Evolutionary conservation across 768 basidiomycete genomes (phyloP), one percentile per base, ranked within the genome.

Genomic region (Tulasnella sp.): DNA sequence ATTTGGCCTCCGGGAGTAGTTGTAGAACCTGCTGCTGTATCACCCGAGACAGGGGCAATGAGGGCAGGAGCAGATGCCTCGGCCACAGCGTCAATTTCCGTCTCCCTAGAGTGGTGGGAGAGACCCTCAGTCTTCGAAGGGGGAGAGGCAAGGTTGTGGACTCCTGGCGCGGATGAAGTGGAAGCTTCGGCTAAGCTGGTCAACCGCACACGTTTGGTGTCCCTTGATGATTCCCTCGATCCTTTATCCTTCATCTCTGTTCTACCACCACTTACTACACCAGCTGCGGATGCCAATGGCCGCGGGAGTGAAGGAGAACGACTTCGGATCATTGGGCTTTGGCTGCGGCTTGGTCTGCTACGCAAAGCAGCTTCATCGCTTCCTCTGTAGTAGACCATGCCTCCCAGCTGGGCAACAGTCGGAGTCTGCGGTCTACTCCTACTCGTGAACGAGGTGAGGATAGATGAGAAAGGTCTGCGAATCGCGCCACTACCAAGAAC

Each of bases 341-440:
- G 52, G 22, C 50, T 46, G 21, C 60, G 51, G 41, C 62, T 17
- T 12, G 43, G 50, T 31, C 44, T 43, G 44, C 29, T 49, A 15
- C 62, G 48, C 22, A 30, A 38, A 11, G 62, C 61, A 1, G 72
- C 73, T 10, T 71, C 66, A 15, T 65, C 65, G 49, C 69, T 73
- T 3, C 74, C 74, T 34, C 73, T 65, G 56, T 74, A 74, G 2
- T 71, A 68, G 44, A 69, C 66, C 10, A 68, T 70, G 9, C 70
- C 69, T 4, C 69, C 66, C 4, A 59, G 57, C 29, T 59, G 57
- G 9, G 57, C 48, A 22, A 70, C 67, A 21, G 68, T 65, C 1
- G 71, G 66, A 63, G 69, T 30, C 29, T 49, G 41, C 10, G 49
- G 31, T 44, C 46, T 41, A 25, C 62, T 41, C 21, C 58, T 27